Evolutionary conservation across 2,329 filamentous ascomycete genomes (phyloP).

Genomic region (Aspergillus thermomutatus): DNA sequence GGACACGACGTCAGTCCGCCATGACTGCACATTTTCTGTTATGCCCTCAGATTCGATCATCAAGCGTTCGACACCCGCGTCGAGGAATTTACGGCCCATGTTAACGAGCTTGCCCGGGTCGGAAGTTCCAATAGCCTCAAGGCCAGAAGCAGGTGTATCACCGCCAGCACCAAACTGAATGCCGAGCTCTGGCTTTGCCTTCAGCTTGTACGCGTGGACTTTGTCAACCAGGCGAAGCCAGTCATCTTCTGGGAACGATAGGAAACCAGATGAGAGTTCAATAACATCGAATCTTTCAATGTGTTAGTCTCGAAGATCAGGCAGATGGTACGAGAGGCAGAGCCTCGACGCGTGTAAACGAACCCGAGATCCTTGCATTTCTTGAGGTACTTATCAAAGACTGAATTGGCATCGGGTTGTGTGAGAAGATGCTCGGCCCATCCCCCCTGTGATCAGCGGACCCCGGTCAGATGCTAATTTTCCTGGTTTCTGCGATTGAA

Average conservation of each 20-base stretch:
- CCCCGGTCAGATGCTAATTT: not conserved
- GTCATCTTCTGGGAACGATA: conserved; percentile 53
- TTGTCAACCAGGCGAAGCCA: conserved; percentile 52
- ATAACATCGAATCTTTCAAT: conserved; percentile 51
- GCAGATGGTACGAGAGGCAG: conserved; percentile 2
- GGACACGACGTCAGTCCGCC: conserved; percentile 56
- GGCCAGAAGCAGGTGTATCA: conserved; percentile 47
- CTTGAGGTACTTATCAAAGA: conserved; percentile 51
- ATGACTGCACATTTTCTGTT: conserved; percentile 53
- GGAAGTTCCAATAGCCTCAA: conserved; percentile 49
- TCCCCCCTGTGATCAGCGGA: conserved; percentile 39
- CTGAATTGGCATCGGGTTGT: conserved; percentile 42
- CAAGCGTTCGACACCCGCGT: conserved; percentile 52
- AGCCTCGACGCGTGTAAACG: conserved; percentile 1
- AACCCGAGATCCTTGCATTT: conserved; percentile 52
- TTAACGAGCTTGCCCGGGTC: conserved; percentile 50
- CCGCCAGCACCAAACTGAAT: conserved; percentile 58
- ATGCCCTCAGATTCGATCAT: conserved; percentile 62
- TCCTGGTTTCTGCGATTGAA: not conserved
- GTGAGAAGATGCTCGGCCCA: conserved; percentile 55
- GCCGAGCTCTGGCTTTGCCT: conserved; percentile 54
- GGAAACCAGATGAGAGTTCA: conserved; percentile 53
- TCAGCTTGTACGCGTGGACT: conserved; percentile 47
- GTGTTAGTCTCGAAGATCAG: not conserved
- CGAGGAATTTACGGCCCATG: conserved; percentile 49